These are phyloP conservation scores for Curvularia verruculosa DNA, from an alignment of 2,329 filamentous ascomycete species.

Conservation along the genomic window DNA sequence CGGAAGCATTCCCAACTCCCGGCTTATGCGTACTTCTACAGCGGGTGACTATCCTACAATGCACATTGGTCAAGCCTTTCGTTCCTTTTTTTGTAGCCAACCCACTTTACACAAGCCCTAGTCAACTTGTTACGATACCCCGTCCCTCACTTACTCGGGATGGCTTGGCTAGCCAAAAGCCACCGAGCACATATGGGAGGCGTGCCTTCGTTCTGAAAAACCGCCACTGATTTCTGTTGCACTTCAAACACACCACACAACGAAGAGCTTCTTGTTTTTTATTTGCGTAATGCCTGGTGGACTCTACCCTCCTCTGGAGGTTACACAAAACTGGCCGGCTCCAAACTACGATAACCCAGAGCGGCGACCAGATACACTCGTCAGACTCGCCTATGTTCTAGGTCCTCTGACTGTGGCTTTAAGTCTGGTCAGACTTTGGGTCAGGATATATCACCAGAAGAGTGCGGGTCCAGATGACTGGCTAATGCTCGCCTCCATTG, in stretches of 20 bases:
- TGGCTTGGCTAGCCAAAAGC: slow-evolving; percentile 9
- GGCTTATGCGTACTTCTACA: slow-evolving; percentile 5
- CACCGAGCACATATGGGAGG: slow-evolving; percentile 28
- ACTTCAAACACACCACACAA: not conserved
- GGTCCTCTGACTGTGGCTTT: slow-evolving; percentile 33
- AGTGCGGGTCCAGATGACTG: slow-evolving; percentile 40
- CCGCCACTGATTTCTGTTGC: slow-evolving; percentile 1
- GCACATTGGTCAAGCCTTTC: slow-evolving; percentile 5
- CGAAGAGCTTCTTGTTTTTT: not conserved
- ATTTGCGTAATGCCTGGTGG: slow-evolving; percentile 38
- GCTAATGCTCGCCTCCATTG: slow-evolving; percentile 35
- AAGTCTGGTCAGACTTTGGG: slow-evolving; percentile 38
- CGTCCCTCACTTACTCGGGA: slow-evolving; percentile 7
- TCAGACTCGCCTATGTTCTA: slow-evolving; percentile 27
- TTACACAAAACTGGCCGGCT: slow-evolving; percentile 32
- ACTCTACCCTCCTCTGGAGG: slow-evolving; percentile 35
- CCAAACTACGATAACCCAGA: slow-evolving; percentile 33
- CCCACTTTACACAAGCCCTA: slow-evolving; percentile 9
- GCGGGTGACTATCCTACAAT: not conserved
- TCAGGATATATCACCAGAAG: slow-evolving; percentile 34
- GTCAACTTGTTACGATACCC: slow-evolving; percentile 10
- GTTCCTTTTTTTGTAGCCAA: slow-evolving; percentile 6
- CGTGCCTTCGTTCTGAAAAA: slow-evolving; percentile 18
- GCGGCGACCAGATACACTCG: slow-evolving; percentile 27
- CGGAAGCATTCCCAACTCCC: slow-evolving; percentile 7